A percentile compares a stretch with the other conserved stretches of the same genome.
phyloP scores from a whole-genome alignment of 768 basidiomycete genomes.

The Naganishia vishniacii region DNA sequence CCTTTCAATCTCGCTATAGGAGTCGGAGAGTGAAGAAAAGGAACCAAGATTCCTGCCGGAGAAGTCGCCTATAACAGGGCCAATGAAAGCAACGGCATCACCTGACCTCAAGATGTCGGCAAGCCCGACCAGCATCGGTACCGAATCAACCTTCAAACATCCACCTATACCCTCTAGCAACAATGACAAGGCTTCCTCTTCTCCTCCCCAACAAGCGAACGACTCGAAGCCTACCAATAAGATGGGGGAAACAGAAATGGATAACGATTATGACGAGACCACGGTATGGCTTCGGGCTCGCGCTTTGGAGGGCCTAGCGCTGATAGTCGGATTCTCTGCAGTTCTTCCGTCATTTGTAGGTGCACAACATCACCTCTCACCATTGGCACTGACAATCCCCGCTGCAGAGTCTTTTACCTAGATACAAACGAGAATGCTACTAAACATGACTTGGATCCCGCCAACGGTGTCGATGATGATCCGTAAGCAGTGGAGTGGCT shows the following conservation, averaged over 20 bases:
- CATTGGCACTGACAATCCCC: neutral
- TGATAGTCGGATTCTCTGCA: slow-evolving; percentile 8
- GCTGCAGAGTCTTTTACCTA: slow-evolving; percentile 72
- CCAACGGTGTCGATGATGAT: neutral
- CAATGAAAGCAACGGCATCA: neutral
- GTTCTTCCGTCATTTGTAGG: slow-evolving; percentile 79
- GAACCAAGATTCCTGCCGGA: slow-evolving; percentile 12
- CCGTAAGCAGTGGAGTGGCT: neutral
- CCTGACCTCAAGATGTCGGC: neutral
- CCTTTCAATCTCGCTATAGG: neutral
- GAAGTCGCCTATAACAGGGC: neutral
- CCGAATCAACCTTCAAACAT: too few species aligned
- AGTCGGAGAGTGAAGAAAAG: slow-evolving; percentile 2
- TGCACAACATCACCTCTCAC: slow-evolving; percentile 22
- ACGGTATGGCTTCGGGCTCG: too few species aligned
- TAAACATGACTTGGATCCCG: slow-evolving; percentile 57
- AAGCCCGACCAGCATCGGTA: too few species aligned
- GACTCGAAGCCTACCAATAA: slow-evolving; percentile 38
- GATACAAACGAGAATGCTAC: slow-evolving; percentile 72
- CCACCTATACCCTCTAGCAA: neutral
- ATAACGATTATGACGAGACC: slow-evolving; percentile 71
- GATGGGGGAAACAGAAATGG: slow-evolving; percentile 69
- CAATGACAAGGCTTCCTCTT: neutral
- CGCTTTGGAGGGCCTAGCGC: too few species aligned
- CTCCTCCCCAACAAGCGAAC: neutral